A percentile compares a stretch with the other conserved stretches of the same genome.
These are phyloP conservation scores for Alternaria viburni DNA, from an alignment of 2,329 filamentous ascomycete genomes.

Conservation along the genomic window DNA sequence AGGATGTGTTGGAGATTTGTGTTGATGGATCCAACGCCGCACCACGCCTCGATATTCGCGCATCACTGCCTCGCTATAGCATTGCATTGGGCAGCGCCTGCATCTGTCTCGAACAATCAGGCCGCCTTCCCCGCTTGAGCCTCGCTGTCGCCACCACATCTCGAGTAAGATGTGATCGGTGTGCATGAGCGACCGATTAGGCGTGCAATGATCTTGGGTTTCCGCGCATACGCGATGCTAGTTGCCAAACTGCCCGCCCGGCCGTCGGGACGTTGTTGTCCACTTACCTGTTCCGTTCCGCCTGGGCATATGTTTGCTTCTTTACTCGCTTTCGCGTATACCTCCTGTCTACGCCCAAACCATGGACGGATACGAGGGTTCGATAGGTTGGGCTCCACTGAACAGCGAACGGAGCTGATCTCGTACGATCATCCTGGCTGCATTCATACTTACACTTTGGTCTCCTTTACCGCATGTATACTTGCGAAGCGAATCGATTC, in stretches of 20 bases:
- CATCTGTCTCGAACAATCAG: constrained; percentile 15
- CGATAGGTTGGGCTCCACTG: background rate
- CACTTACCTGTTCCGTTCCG: background rate
- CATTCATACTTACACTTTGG: background rate
- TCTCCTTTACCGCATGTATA: background rate
- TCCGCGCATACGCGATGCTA: background rate
- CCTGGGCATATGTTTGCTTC: background rate
- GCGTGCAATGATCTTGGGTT: background rate
- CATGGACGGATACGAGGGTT: background rate
- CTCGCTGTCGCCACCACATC: constrained; percentile 23
- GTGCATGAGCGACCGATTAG: constrained; percentile 16
- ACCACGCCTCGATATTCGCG: constrained; percentile 7
- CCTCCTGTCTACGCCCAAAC: background rate
- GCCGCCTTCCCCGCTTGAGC: constrained; percentile 25
- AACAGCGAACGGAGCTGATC: background rate
- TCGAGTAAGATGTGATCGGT: constrained; percentile 20
- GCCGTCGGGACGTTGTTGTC: background rate
- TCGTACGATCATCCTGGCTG: background rate
- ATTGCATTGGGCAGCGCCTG: constrained; percentile 13
- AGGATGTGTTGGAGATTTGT: background rate
- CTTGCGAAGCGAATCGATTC: background rate
- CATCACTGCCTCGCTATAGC: constrained; percentile 18
- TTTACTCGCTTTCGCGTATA: background rate
- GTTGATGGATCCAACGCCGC: constrained; percentile 18
- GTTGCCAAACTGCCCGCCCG: background rate